Conservation (phyloP, 2,329 filamentous ascomycete species). For the Ophiostoma pallidulum region DNA sequence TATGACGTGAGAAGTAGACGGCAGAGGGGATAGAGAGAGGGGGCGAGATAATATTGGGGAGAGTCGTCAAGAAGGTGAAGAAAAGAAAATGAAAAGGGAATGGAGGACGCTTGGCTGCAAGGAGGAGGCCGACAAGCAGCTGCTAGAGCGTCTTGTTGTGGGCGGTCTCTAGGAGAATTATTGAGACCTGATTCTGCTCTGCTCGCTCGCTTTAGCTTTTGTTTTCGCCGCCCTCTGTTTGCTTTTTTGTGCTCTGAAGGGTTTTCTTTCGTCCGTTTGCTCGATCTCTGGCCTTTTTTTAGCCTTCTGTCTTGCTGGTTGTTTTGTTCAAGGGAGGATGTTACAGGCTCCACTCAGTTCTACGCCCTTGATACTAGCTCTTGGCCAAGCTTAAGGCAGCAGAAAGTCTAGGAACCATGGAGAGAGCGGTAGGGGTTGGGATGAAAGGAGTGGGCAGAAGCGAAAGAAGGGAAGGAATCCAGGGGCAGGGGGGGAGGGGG, state of each 20-base stretch:
- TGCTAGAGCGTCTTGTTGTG: too few species aligned
- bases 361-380: constrained; percentile 10
- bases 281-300: neutral
- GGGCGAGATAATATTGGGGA: too few species aligned
- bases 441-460: neutral
- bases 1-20: neutral
- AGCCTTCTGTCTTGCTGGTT: neutral
- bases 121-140: too few species aligned
- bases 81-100: too few species aligned
- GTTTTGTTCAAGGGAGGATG: constrained; percentile 1
- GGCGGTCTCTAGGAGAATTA: neutral
- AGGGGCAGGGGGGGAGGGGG: neutral
- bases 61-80: too few species aligned
- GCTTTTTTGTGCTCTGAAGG: neutral
- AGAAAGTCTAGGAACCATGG: neutral
- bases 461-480: too few species aligned
- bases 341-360: constrained; percentile 12
- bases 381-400: neutral
- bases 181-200: neutral
- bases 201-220: neutral
- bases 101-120: too few species aligned
- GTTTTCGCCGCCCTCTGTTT: neutral
- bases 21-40: neutral
- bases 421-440: neutral
- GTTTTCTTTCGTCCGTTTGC: neutral